These are phyloP conservation scores for Rhodotorula sphaerocarpa DNA, from an alignment of 768 basidiomycete genomes.

Conservation along the genomic window DNA sequence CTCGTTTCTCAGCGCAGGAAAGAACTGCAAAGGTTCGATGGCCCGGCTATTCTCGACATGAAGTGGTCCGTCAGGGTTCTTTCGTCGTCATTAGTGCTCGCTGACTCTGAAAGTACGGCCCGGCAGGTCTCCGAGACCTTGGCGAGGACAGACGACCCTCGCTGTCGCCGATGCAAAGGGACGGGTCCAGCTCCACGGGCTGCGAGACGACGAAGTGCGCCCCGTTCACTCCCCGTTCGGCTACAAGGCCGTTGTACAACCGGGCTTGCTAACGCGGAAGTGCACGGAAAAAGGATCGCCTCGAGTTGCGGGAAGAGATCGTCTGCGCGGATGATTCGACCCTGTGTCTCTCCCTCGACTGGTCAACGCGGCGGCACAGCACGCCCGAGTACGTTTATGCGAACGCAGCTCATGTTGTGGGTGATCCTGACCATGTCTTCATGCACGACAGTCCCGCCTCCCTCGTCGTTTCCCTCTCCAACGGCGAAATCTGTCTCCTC, in stretches of 20 bases:
- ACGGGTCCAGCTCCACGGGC: conserved; percentile 57
- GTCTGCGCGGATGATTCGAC: conserved; percentile 49
- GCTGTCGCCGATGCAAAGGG: conserved; percentile 83
- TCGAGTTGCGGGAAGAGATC: conserved; percentile 13
- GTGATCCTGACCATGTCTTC: background rate
- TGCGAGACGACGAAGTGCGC: conserved; percentile 51
- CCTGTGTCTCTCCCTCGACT: conserved; percentile 85
- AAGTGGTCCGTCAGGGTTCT: conserved; percentile 61
- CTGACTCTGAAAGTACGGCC: background rate
- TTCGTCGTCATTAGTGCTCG: conserved; percentile 15
- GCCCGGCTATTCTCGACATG: conserved; percentile 82
- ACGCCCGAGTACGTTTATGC: background rate
- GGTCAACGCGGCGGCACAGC: conserved; percentile 60
- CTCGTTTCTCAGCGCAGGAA: conserved; percentile 34
- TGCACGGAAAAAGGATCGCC: too few species aligned
- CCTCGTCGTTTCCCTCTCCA: conserved; percentile 72
- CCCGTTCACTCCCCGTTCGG: background rate
- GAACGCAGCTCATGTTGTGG: background rate
- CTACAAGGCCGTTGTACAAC: too few species aligned
- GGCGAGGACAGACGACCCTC: conserved; percentile 45
- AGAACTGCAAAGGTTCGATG: conserved; percentile 59
- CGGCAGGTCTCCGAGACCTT: conserved; percentile 15
- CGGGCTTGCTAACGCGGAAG: too few species aligned
- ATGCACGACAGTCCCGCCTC: conserved; percentile 28
- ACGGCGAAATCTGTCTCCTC: conserved; percentile 53